Base-by-base conservation (phyloP, 306 rosid genomes). In the Psophocarpus tetragonolobus region DNA sequence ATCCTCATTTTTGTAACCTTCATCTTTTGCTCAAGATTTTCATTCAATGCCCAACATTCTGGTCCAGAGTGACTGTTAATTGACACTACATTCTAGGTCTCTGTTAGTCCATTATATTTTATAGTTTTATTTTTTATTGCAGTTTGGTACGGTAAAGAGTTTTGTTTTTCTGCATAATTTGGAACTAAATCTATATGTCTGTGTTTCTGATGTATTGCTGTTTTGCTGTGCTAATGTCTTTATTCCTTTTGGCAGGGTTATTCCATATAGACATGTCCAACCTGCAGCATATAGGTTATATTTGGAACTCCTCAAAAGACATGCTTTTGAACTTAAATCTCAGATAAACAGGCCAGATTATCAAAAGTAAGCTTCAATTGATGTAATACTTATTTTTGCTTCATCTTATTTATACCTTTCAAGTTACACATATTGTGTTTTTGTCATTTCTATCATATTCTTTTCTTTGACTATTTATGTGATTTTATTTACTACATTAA, bases 231-330 rank as follows among this genome's bases (percentile, higher is more conserved):
- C 26, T 74, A 9, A 38, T 47, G 7, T 17, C 21, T 10, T 36
- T 42, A 5, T 71, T 64, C 12, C 66, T 70, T 80, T 81, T 75
- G 71, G 42, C 91, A 95, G 99, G 90, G 98, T 95, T 71, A 83
- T 91, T 86, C 97, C 99, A 51, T 82, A 87, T 68, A 83, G 99
- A 78, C 84, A 77, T 73, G 84, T 79, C 69, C 96, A 89, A 80
- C 97, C 97, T 26, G 94, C 80, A 14, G 97, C 97, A 2, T 92
- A 91, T 77, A 87, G 99, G 77, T 88, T 92, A 54, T 95, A 92
- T 62, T 73, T 95, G 86, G 99, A 95, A 75, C 93, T 95, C 23
- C 84, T 92, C 73, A 90, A 82, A 80, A 89, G 90, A 70, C 93
- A 92, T 79, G 89, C 87, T 56, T 95, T 91, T 80, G 68, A 84